phyloP scores from a whole-genome alignment of 2,329 filamentous ascomycete species.

The Scedosporium boydii region DNA sequence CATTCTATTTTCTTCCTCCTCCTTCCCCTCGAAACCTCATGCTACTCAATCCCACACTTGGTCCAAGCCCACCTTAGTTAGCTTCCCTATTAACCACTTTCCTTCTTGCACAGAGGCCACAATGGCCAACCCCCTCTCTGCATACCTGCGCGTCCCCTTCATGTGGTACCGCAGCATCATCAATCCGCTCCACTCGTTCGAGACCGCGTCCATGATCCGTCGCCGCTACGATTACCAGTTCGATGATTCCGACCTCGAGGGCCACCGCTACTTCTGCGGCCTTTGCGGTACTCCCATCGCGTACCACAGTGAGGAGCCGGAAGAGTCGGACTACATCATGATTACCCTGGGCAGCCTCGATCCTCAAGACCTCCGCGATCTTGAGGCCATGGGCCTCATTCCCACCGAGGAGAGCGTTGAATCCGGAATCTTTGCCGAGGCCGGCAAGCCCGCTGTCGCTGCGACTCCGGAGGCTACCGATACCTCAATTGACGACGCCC shows the following conservation, averaged over 20 bases:
- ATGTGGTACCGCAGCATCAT: conserved; percentile 71
- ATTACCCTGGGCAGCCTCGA: conserved; percentile 71
- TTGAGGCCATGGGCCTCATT: conserved; percentile 69
- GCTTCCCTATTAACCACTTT: background rate
- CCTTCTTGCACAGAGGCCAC: conserved; percentile 39
- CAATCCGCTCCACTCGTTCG: conserved; percentile 67
- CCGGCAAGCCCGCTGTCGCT: conserved; percentile 15
- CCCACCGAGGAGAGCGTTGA: conserved; percentile 31
- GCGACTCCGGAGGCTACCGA: conserved; percentile 13
- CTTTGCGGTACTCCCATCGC: conserved; percentile 82
- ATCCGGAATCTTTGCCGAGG: conserved; percentile 10
- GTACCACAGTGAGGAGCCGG: conserved; percentile 63
- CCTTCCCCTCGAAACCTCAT: too few species aligned
- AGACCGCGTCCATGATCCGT: conserved; percentile 57
- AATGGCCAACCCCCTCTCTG: conserved; percentile 63
- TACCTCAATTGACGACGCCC: conserved; percentile 15
- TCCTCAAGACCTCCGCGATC: conserved; percentile 57
- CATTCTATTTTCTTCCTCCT: too few species aligned
- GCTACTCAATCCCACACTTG: too few species aligned
- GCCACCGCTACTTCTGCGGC: conserved; percentile 74
- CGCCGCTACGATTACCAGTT: conserved; percentile 54
- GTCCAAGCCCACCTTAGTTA: too few species aligned
- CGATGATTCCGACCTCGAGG: conserved; percentile 35
- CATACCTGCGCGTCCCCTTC: conserved; percentile 76
- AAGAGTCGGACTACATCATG: conserved; percentile 69